A percentile compares a stretch with the other conserved stretches of the same genome.
These are phyloP conservation scores for Staphylotrichum longicolle DNA, from an alignment of 495 filamentous ascomycete species.

Conservation along the genomic window DNA sequence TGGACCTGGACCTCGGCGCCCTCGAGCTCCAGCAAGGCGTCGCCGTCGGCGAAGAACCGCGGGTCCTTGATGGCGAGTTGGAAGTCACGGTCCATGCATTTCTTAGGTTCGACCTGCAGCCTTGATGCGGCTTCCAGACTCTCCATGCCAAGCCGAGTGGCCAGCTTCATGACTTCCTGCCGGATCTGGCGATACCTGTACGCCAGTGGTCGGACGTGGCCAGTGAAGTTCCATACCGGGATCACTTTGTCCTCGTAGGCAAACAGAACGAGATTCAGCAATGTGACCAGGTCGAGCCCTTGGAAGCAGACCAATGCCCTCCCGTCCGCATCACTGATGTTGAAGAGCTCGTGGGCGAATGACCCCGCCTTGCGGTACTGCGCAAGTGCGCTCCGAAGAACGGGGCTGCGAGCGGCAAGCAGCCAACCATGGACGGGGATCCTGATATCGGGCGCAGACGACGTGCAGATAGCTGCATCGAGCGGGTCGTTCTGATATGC, in stretches of 20 bases:
- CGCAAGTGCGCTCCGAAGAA: conserved; percentile 62
- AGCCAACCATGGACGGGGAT: conserved; percentile 86
- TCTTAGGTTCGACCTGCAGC: conserved; percentile 63
- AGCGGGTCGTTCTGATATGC: conserved; percentile 37
- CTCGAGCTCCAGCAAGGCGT: conserved; percentile 74
- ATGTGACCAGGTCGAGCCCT: conserved; percentile 67
- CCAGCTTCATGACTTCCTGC: conserved; percentile 77
- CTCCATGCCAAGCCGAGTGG: conserved; percentile 61
- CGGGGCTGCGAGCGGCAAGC: conserved; percentile 66
- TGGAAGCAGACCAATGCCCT: conserved; percentile 57
- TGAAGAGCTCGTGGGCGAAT: conserved; percentile 54
- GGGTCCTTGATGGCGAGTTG: conserved; percentile 61
- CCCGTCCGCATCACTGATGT: conserved; percentile 53
- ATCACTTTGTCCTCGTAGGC: conserved; percentile 76
- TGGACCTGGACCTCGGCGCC: conserved; percentile 65
- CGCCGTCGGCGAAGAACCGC: conserved; percentile 68
- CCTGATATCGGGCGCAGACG: conserved; percentile 57
- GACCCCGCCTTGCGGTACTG: conserved; percentile 45
- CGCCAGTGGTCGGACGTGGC: conserved; percentile 58
- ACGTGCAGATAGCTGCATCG: conserved; percentile 52
- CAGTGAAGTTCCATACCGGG: conserved; percentile 79
- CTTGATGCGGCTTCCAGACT: conserved; percentile 72
- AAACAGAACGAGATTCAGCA: conserved; percentile 77
- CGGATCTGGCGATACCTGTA: conserved; percentile 73
- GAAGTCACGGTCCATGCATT: conserved; percentile 65